Base-by-base conservation (phyloP, 164 flowering plant genomes). In the Malania oleifera region DNA sequence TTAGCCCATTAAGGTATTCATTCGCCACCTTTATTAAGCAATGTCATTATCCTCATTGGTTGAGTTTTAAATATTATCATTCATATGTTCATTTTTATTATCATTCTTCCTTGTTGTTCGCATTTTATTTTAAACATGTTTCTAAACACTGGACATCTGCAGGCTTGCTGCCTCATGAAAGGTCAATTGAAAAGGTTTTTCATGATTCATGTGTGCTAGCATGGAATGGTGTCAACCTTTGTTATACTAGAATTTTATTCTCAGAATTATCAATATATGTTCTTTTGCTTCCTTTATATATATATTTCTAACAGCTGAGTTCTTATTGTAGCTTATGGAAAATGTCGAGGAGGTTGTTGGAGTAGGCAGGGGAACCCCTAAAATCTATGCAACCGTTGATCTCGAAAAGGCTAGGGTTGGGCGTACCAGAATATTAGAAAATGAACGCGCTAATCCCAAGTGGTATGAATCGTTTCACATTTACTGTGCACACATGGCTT, bases 401-500 rank as follows among this genome's bases (percentile, higher is more conserved):
- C 61, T 89, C 0, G 84, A 77, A 53, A 76, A 67, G 62, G 86
- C 91, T 45, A 78, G 93, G 66, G 83, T 82, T 65, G 96, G 87
- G 29, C 64, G 89, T 23, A 89, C 96, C 23, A 68, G 84, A 59
- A 63, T 72, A 15, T 43, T 89, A 29, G 74, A 77, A 57, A 60
- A 84, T 14, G 82, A 84, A 47, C 61, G 63, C 8, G 0, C 56
- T 10, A 80, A 80, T 56, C 96, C 96, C 2, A 55, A 47, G 56
- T 89, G 96, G 96, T 45, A 77, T n/a, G 89, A 89, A 67, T 81
- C 82, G 28, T 86, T 86, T 60, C 93, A 83, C 69, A 74, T 86
- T 34, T 81, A 84, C 71, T 84, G 89, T 71, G 91, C 96, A n/a
- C 96, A 89, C 46, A 26, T 45, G 58, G 85, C 87, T 18, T 67